Conservation (phyloP, 2,329 filamentous ascomycete genomes). For the Pseudocercospora cruenta region DNA sequence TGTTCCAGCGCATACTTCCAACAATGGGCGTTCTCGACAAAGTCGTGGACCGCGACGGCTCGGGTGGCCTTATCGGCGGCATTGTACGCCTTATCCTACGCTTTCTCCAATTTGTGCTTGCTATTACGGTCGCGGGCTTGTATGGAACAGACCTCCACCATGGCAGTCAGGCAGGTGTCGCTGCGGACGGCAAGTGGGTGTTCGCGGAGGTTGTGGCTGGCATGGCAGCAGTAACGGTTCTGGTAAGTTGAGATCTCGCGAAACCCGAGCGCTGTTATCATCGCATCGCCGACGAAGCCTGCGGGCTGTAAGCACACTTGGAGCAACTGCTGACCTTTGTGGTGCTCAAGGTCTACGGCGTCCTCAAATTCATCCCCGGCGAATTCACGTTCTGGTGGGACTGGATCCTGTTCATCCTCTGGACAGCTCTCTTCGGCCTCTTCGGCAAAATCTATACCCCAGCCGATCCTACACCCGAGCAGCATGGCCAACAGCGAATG, state of each 20-base stretch:
- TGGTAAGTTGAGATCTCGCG: conserved; percentile 15
- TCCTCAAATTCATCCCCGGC: conserved; percentile 60
- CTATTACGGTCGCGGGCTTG: conserved; percentile 75
- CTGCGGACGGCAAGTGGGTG: conserved; percentile 72
- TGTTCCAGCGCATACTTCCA: background rate
- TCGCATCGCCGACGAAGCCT: background rate
- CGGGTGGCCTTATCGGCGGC: conserved; percentile 43
- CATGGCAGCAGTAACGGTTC: conserved; percentile 64
- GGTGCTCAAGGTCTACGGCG: conserved; percentile 57
- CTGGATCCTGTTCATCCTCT: conserved; percentile 72
- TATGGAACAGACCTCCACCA: conserved; percentile 71
- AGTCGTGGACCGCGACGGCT: conserved; percentile 27
- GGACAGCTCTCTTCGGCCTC: conserved; percentile 79
- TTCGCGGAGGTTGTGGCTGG: conserved; percentile 74
- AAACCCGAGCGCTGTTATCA: background rate
- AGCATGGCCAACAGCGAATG: conserved; percentile 69
- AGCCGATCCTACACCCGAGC: conserved; percentile 60
- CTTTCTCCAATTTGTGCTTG: conserved; percentile 75
- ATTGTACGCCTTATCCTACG: conserved; percentile 66
- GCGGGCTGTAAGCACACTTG: background rate
- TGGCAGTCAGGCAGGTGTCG: conserved; percentile 54
- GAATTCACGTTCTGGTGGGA: conserved; percentile 64
- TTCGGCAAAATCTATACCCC: conserved; percentile 82
- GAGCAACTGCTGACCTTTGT: background rate
- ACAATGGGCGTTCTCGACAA: conserved; percentile 35